Conservation (phyloP, 768 basidiomycete genomes). For the Leccinellum albellum region DNA sequence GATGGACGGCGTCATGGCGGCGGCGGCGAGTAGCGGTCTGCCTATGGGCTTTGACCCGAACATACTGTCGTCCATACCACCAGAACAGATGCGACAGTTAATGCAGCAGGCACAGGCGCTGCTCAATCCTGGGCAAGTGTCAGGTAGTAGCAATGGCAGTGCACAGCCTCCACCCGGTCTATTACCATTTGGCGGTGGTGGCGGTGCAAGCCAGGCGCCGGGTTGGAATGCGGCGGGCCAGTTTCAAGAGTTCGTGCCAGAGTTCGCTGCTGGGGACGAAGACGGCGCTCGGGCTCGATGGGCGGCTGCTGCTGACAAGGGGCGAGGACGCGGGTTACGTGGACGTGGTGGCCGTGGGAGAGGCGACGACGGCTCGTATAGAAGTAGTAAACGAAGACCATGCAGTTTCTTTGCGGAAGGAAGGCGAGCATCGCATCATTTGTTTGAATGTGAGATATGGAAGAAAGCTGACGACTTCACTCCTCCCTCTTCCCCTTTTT, state of each 20-base stretch:
- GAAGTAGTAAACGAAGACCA: slow-evolving; percentile 81
- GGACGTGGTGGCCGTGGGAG: slow-evolving; percentile 57
- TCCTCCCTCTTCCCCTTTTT: neutral
- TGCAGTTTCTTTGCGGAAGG: slow-evolving; percentile 89
- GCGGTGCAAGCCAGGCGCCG: slow-evolving; percentile 30
- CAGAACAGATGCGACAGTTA: slow-evolving; percentile 63
- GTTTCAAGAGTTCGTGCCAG: slow-evolving; percentile 48
- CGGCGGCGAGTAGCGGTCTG: slow-evolving; percentile 25
- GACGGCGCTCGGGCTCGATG: slow-evolving; percentile 42
- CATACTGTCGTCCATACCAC: slow-evolving; percentile 40
- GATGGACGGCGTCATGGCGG: slow-evolving; percentile 32
- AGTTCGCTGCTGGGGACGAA: slow-evolving; percentile 44
- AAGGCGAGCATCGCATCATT: slow-evolving; percentile 75
- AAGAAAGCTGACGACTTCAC: slow-evolving; percentile 33
- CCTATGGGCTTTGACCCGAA: slow-evolving; percentile 41
- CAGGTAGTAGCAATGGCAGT: slow-evolving; percentile 29
- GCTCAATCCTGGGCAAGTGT: slow-evolving; percentile 25
- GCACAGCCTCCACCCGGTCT: slow-evolving; percentile 19
- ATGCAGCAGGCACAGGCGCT: slow-evolving; percentile 42
- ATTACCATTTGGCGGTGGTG: slow-evolving; percentile 36
- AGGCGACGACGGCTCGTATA: slow-evolving; percentile 59
- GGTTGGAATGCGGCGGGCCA: slow-evolving; percentile 38
- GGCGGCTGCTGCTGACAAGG: slow-evolving; percentile 40
- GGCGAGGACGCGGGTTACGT: slow-evolving; percentile 52
- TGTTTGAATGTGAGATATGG: slow-evolving; percentile 18